Base-by-base conservation (phyloP, 2,329 filamentous ascomycete genomes). In the Zymoseptoria tritici region DNA sequence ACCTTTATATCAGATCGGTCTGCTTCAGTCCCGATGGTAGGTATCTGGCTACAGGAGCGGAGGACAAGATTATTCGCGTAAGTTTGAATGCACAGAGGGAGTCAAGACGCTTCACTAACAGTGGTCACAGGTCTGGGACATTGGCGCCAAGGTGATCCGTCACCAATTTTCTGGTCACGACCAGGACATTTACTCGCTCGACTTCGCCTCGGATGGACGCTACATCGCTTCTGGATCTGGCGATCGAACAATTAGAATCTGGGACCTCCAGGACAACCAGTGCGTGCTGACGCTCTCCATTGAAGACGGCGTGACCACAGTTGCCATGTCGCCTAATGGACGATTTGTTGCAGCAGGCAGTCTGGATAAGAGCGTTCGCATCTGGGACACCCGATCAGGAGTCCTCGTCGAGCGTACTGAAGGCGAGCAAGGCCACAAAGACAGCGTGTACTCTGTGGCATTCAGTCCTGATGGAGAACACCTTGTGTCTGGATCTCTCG, bases 1-100 rank as follows among this genome's bases (percentile, higher is more conserved):
- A 99, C 76, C 81, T 99, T 31, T 99, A 97, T 76, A 99, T 99
- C 69, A 83, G 94, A 68, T 97, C 93, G 70, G 94, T 99, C 57
- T 99, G 94, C 81, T 99, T 99, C 81, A 97, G 93, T 73, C 94
- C 94, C 11, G 92, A 97, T 74, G 93, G 94, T 62, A 88, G 89
- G 71, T 96, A 91, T 69, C 83, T 99, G 36, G 94, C 94, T 4
- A 99, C 94, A 16, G 94, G 94, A 73, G 94, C 94, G 1, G 94
- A 99, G 75, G 94, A 99, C 77, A 97, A 97, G 79, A 84, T 96
- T 70, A 97, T 99, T 73, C 83, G 94, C 70, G 91, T 93, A 83
- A 79, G 88, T 64, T 4, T 52, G 19, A 11, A 21, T 19, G 20
- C 22, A 5, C 2, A 5, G 26, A 20, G 9, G 19, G 24, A 26